These are phyloP conservation scores for Barbatosphaeria neglecta DNA, from an alignment of 495 filamentous ascomycete species.

Conservation along the genomic window DNA sequence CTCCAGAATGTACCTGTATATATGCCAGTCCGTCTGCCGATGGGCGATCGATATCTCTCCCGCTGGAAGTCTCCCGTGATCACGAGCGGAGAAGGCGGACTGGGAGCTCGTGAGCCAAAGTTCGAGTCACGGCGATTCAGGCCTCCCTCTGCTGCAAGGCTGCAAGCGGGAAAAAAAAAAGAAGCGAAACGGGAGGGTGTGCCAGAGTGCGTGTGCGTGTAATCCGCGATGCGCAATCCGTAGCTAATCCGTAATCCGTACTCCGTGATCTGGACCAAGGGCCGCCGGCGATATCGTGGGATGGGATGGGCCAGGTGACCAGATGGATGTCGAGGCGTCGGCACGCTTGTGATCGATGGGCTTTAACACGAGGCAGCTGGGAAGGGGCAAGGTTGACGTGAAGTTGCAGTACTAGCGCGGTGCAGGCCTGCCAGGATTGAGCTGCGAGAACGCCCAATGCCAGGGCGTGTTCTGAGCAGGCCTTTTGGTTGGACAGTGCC, in stretches of 20 bases:
- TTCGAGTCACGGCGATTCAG: no score
- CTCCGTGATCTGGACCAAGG: not conserved
- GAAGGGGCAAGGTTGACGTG: not conserved
- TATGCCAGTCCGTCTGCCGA: not conserved
- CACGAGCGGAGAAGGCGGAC: no score
- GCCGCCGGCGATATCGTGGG: not conserved
- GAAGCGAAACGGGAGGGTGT: no score
- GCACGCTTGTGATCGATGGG: not conserved
- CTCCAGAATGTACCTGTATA: not conserved
- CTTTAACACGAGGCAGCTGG: not conserved
- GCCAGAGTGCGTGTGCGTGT: no score
- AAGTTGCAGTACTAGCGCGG: not conserved
- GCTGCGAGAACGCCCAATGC: not conserved
- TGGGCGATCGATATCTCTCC: no score
- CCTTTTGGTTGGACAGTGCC: constrained; percentile 1
- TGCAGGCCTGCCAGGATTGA: not conserved
- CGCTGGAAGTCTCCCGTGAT: no score
- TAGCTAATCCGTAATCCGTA: no score
- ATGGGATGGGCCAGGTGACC: not conserved
- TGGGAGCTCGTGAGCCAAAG: no score
- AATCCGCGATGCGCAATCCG: no score
- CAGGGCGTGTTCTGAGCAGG: not conserved
- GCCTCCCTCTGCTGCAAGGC: no score
- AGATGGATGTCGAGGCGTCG: not conserved
- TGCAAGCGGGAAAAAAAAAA: no score